Base-by-base conservation (phyloP, 768 basidiomycete species). In the Trametes maxima region DNA sequence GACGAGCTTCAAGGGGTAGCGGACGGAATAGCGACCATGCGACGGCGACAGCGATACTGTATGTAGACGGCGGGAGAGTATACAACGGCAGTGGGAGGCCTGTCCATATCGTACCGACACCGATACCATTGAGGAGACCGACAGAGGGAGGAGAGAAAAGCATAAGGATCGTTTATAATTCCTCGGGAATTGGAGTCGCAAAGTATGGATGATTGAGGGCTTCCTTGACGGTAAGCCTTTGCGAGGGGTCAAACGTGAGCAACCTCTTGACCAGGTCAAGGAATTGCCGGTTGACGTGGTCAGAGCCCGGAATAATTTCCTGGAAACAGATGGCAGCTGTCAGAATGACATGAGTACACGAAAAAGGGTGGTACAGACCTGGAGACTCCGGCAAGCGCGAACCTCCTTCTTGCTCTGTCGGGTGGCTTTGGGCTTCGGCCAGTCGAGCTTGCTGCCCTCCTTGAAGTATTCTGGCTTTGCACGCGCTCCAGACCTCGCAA, bases 351-450 rank as follows among this genome's bases (percentile, higher is more conserved):
- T 17, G 16, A 61, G 49, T 10, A 45, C 48, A 49, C 10, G 51
- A 60, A 16, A 25, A 45, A 10, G 5, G 39, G 14, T 3, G 54
- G 6, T 37, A 80, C 85, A 55, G 63, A 95, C 94, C 79, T 83
- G 77, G 39, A 97, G 78, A 47, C 85, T 78, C 68, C 88, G 85
- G 67, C 94, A 94, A 24, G 88, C 86, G 56, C 88, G 88, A 43
- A 99, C 95, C 68, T 96, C 97, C 75, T 95, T 96, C 79, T 87
- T 89, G 75, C 92, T 95, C 73, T 95, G 91, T 70, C 90, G 87
- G 3, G 90, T 85, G 28, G 93, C 90, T 73, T 89, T 89, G 11
- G 93, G 79, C 70, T 91, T 92, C 0, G 97, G 96, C 89, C 92
- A 98, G 73, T 95, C 94, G 43, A 99, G 83, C 69, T 88, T 90